Evolutionary conservation across 306 rosid species (phyloP).

Genomic region (Lablab purpureus): DNA sequence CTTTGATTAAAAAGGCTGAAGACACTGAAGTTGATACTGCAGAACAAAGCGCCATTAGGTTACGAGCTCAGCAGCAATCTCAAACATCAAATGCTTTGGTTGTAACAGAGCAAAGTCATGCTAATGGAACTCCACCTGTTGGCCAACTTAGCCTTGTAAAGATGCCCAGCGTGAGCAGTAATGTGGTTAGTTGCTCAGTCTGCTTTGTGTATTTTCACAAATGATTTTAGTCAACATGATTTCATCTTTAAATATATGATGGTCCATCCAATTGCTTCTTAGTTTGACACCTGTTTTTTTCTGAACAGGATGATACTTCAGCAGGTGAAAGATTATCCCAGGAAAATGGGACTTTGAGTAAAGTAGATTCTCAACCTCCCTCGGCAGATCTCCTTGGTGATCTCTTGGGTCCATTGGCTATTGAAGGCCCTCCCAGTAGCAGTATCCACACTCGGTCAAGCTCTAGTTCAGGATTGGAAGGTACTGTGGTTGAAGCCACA

Average conservation of each 20-base stretch:
- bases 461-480: conserved; percentile 63
- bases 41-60: conserved; percentile 92
- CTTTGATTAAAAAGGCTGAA: conserved; percentile 95
- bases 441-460: conserved; percentile 54
- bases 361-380: conserved; percentile 66
- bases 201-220: conserved; percentile 1
- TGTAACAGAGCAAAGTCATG: conserved; percentile 78
- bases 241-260: conserved; percentile 6
- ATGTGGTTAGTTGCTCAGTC: conserved; percentile 59
- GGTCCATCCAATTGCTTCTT: neutral
- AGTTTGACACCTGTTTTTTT: conserved; percentile 41
- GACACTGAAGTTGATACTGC: conserved; percentile 93
- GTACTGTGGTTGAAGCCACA: conserved; percentile 63
- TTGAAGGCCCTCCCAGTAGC: conserved; percentile 88
- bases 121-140: conserved; percentile 68
- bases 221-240: conserved; percentile 22
- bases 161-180: conserved; percentile 71
- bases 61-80: conserved; percentile 82
- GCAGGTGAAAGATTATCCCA: conserved; percentile 58
- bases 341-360: conserved; percentile 77
- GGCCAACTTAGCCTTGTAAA: conserved; percentile 82
- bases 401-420: conserved; percentile 92
- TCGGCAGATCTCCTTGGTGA: conserved; percentile 81
- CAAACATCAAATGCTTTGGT: conserved; percentile 92
- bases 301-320: conserved; percentile 71